Percentiles rank a stretch among this genome's conserved stretches.
phyloP scores from a whole-genome alignment of 495 filamentous ascomycete species.

The Podospora conica region DNA sequence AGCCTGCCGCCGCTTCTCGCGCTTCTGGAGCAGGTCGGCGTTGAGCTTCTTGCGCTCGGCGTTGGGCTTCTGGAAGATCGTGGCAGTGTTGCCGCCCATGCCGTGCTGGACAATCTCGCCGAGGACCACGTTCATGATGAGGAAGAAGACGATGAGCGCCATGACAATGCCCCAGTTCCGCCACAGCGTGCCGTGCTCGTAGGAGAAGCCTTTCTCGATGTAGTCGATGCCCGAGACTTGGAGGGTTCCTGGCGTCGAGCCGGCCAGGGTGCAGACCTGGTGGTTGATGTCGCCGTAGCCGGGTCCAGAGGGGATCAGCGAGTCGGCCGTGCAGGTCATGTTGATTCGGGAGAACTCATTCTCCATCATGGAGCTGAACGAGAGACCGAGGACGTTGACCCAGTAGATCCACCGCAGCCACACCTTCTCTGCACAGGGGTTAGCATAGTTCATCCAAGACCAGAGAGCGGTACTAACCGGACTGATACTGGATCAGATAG shows the following conservation, averaged over 20 bases:
- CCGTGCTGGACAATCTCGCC: slow-evolving; percentile 73
- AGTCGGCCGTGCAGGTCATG: slow-evolving; percentile 57
- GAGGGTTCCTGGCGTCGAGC: slow-evolving; percentile 55
- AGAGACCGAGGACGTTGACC: slow-evolving; percentile 68
- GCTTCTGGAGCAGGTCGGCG: slow-evolving; percentile 52
- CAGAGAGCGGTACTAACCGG: slow-evolving; percentile 9
- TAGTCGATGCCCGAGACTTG: slow-evolving; percentile 56
- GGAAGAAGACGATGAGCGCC: slow-evolving; percentile 60
- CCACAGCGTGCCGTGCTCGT: slow-evolving; percentile 58
- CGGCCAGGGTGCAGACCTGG: slow-evolving; percentile 69
- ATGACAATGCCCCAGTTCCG: slow-evolving; percentile 71
- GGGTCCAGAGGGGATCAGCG: slow-evolving; percentile 58
- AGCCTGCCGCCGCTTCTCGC: slow-evolving; percentile 47
- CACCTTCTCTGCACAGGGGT: slow-evolving; percentile 43
- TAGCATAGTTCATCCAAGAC: background rate
- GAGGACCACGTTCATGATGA: slow-evolving; percentile 61
- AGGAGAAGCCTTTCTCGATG: slow-evolving; percentile 56
- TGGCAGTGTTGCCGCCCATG: slow-evolving; percentile 70
- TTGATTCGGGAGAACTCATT: slow-evolving; percentile 67
- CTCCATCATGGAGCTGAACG: slow-evolving; percentile 71
- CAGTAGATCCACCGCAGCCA: slow-evolving; percentile 82
- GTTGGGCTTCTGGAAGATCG: slow-evolving; percentile 66
- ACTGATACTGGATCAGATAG: slow-evolving; percentile 70
- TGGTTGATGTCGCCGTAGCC: slow-evolving; percentile 59
- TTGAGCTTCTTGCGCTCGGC: slow-evolving; percentile 66